A percentile compares a stretch with the other conserved stretches of the same genome.
phyloP scores from a whole-genome alignment of 352 stramenopile species.

The Aphanomyces euteiches region DNA sequence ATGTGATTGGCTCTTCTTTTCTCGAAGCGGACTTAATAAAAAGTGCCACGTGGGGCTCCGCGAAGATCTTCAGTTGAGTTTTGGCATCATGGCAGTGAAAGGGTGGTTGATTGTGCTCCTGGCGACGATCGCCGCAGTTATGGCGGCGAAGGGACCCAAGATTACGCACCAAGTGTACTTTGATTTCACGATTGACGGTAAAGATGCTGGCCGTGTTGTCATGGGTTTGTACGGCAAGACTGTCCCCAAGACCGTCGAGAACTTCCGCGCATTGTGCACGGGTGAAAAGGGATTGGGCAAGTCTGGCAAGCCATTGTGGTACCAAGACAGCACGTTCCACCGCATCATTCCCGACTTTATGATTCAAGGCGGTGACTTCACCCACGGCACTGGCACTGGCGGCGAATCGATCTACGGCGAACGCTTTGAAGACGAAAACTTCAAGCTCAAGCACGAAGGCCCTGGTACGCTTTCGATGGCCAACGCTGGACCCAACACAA shows the following conservation, averaged over 20 bases:
- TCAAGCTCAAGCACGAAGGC: conserved; percentile 81
- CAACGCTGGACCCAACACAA: conserved; percentile 84
- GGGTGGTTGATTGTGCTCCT: not conserved
- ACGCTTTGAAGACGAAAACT: conserved; percentile 83
- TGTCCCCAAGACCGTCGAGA: conserved; percentile 81
- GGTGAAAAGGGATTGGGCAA: conserved; percentile 78
- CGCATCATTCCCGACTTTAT: conserved; percentile 95
- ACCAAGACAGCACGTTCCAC: conserved; percentile 96
- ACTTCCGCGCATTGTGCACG: conserved; percentile 66
- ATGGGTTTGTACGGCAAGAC: conserved; percentile 82
- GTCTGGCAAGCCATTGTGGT: conserved; percentile 95
- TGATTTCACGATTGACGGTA: conserved; percentile 92
- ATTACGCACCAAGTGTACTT: conserved; percentile 94
- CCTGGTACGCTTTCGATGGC: conserved; percentile 76
- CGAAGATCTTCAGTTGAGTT: conserved; percentile 20
- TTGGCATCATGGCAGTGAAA: conserved; percentile 25
- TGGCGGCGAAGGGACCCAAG: conserved; percentile 54
- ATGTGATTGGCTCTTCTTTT: too few relatives aligned
- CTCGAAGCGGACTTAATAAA: conserved; percentile 3
- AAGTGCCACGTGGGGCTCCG: conserved; percentile 14
- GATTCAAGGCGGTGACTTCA: conserved; percentile 86
- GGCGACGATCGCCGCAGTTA: conserved; percentile 39
- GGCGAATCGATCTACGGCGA: conserved; percentile 76
- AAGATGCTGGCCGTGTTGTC: conserved; percentile 74
- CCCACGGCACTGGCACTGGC: conserved; percentile 67